Conservation (phyloP, 1,284 basidiomycete species). For the Cryptococcus sp. region DNA sequence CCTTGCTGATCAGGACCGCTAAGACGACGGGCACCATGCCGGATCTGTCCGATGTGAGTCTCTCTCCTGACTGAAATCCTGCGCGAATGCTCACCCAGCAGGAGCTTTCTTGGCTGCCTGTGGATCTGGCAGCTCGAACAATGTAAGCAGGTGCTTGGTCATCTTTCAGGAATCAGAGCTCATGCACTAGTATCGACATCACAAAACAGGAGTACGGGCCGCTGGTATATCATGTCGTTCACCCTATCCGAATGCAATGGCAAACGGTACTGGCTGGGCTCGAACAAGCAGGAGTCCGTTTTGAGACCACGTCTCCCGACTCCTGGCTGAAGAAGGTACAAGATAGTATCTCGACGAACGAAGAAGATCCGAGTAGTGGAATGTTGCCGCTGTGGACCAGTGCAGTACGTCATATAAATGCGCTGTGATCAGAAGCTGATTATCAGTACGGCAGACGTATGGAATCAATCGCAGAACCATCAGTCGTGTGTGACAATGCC, state of each 20-base stretch:
- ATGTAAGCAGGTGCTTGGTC: constrained; percentile 28
- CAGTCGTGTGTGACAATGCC: too few species aligned
- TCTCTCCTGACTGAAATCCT: not conserved
- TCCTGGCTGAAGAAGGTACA: constrained; percentile 41
- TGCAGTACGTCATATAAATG: constrained; percentile 18
- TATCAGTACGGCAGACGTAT: constrained; percentile 9
- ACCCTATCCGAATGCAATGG: constrained; percentile 23
- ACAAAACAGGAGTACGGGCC: constrained; percentile 3
- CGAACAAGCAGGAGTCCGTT: constrained; percentile 17
- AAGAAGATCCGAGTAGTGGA: constrained; percentile 21
- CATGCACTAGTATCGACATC: constrained; percentile 38
- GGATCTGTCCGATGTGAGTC: constrained; percentile 30
- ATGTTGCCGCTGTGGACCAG: constrained; percentile 31
- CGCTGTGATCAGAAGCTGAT: not conserved
- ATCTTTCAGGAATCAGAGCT: not conserved
- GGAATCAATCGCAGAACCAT: too few species aligned
- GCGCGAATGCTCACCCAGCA: constrained; percentile 5
- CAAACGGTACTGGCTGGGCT: constrained; percentile 31
- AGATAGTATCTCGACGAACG: constrained; percentile 8
- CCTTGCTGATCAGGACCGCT: constrained; percentile 41
- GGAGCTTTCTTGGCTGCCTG: constrained; percentile 47
- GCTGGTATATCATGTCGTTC: constrained; percentile 30
- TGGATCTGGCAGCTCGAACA: constrained; percentile 43
- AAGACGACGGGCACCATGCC: constrained; percentile 39
- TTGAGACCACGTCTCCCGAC: constrained; percentile 20